phyloP scores from a whole-genome alignment of 2,329 filamentous ascomycete genomes.

The Lasiodiplodia sp. region DNA sequence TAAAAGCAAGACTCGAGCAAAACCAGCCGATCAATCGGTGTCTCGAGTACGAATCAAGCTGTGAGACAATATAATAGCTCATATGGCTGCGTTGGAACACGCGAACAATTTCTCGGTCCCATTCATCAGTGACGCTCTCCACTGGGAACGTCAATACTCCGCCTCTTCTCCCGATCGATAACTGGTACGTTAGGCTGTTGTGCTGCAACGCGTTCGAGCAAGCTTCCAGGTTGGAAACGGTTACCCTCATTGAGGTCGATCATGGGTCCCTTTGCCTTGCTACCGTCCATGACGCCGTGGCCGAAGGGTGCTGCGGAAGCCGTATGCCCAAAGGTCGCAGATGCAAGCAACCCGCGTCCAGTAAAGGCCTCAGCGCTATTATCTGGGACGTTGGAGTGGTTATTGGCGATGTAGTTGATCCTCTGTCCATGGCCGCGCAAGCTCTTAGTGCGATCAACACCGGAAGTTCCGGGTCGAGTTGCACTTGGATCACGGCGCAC shows the following conservation, averaged over 20 bases:
- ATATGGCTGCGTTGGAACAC: background rate
- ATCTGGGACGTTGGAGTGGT: conserved; percentile 35
- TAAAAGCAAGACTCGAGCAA: background rate
- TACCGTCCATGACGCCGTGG: conserved; percentile 55
- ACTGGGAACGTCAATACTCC: conserved; percentile 27
- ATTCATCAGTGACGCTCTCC: background rate
- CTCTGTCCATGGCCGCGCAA: conserved; percentile 44
- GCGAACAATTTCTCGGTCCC: background rate
- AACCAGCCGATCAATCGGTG: background rate
- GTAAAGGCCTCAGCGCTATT: conserved; percentile 52
- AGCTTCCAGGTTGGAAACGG: conserved; percentile 55
- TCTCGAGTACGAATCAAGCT: background rate
- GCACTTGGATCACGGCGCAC: conserved; percentile 42
- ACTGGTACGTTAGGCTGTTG: conserved; percentile 42
- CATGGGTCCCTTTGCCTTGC: conserved; percentile 54
- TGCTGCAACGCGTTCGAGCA: conserved; percentile 53
- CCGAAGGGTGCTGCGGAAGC: conserved; percentile 44
- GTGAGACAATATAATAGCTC: background rate
- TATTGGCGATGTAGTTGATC: conserved; percentile 38
- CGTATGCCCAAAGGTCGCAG: conserved; percentile 49
- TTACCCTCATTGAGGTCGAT: conserved; percentile 51
- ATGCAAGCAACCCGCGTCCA: conserved; percentile 52
- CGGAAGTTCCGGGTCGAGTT: conserved; percentile 43
- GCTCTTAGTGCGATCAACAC: conserved; percentile 37
- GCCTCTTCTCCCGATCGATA: conserved; percentile 47